phyloP scores from a whole-genome alignment of 345 rosid species.

The Acer campestre region DNA sequence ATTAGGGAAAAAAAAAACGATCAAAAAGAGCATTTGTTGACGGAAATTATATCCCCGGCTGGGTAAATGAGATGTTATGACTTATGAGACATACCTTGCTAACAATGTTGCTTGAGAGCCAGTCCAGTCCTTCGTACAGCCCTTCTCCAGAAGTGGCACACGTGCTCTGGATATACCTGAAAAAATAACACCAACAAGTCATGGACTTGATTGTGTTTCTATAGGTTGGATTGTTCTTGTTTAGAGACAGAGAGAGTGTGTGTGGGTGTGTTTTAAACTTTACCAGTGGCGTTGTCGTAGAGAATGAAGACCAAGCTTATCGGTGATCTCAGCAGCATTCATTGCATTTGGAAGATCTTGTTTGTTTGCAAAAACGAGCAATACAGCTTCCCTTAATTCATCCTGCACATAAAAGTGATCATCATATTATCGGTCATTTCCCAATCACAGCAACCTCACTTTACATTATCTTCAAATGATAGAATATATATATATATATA shows the following conservation, averaged over 20 bases:
- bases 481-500: not conserved
- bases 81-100: slow-evolving; percentile 10
- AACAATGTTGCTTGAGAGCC: slow-evolving; percentile 29
- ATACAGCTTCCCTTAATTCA: slow-evolving; percentile 49
- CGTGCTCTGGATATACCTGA: slow-evolving; percentile 54
- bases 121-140: slow-evolving; percentile 23
- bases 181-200: not conserved
- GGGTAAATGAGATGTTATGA: not conserved
- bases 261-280: not conserved
- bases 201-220: not conserved
- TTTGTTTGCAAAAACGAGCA: slow-evolving; percentile 49
- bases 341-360: slow-evolving; percentile 56
- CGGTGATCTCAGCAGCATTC: slow-evolving; percentile 36
- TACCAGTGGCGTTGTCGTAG: slow-evolving; percentile 46
- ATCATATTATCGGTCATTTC: not conserved
- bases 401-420: slow-evolving; percentile 25
- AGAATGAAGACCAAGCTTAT: slow-evolving; percentile 26
- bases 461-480: not conserved
- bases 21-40: not conserved
- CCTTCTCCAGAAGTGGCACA: slow-evolving; percentile 32
- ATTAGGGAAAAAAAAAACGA: not conserved
- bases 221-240: too few species aligned
- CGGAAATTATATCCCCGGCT: not conserved
- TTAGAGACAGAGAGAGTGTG: not conserved
- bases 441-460: not conserved